A percentile compares a stretch with the other conserved stretches of the same genome.
Conservation (phyloP, 176 grass and related monocot species). For the Echinochloa phyllopogon region DNA sequence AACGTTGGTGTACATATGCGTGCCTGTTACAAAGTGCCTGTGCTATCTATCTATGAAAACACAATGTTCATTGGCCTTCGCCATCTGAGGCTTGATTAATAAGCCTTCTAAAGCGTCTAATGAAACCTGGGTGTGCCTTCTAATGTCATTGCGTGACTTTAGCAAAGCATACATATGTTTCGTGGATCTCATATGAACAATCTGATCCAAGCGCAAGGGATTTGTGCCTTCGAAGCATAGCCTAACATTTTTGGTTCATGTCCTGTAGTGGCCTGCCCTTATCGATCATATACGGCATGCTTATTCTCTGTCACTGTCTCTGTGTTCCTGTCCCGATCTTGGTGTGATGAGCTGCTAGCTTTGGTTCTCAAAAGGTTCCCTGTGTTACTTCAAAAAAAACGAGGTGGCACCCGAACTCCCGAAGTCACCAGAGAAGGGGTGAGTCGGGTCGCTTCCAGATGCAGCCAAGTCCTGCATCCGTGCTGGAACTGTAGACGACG, state of each 20-base stretch:
- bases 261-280: neutral
- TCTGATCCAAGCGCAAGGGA: neutral
- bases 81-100: neutral
- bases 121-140: neutral
- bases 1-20: slow-evolving; percentile 45
- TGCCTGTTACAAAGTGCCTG: slow-evolving; percentile 30
- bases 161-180: neutral
- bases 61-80: neutral
- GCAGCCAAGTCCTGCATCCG: slow-evolving; percentile 13
- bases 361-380: neutral
- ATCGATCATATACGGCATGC: neutral
- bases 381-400: too few relatives aligned
- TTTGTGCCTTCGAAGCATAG: neutral
- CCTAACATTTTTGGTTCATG: neutral
- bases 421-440: slow-evolving; percentile 39
- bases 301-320: neutral
- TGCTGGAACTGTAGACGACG: neutral
- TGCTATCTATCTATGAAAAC: neutral
- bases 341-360: neutral
- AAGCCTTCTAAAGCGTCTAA: neutral
- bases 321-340: neutral
- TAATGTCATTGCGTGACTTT: neutral
- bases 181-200: neutral
- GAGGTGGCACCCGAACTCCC: slow-evolving; percentile 40
- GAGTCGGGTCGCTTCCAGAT: slow-evolving; percentile 43